Evolutionary conservation across 495 filamentous ascomycete species (phyloP), one percentile per base, ranked within the genome.

Genomic region (Parathielavia appendiculata): DNA sequence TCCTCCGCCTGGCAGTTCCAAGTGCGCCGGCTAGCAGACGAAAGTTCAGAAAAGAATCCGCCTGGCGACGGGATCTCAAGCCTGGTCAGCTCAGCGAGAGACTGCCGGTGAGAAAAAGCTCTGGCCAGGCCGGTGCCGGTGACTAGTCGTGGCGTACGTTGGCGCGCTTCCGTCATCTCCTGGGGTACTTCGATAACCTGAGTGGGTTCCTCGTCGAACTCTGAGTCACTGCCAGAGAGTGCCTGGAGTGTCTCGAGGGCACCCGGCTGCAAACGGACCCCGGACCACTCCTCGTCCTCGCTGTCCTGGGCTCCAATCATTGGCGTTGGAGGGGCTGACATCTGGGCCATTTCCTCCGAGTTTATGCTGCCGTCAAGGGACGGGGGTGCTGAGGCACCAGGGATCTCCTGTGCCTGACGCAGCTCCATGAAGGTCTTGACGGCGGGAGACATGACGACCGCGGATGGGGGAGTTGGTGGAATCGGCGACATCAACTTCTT

Each of bases 11-110:
- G 77, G 34, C 71, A 73, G 62, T 80, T 74, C 91, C 91, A 97
- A 5, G 91, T 93, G 65, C 87, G 83, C 52, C 90, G 81, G 34
- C 85, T 83, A 49, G 83, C 79, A 1, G 82, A 77, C 16, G 81
- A 86, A 17, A 97, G 79, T 0, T 88, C 90, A 19, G 89, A 86
- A 69, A 97, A 97, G 77, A 97, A 96, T 0, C 88, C 89, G 26
- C 90, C 88, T 0, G 91, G 91, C 1, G 91, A 95, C 4, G 91
- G 91, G 49, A 97, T 90, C 51, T 90, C 84, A 55, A 96, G 75
- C 70, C 79, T 76, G 58, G 84, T 86, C 56, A 92, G 78, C 54
- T 81, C 75, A 41, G 71, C 72, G 26, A 75, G 73, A 46, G 74
- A 80, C 47, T 76, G 74, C n/a, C 73, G 73, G 59, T 75, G 69